Base-by-base conservation (phyloP, 495 filamentous ascomycete genomes). In the Margaritispora aquatica region DNA sequence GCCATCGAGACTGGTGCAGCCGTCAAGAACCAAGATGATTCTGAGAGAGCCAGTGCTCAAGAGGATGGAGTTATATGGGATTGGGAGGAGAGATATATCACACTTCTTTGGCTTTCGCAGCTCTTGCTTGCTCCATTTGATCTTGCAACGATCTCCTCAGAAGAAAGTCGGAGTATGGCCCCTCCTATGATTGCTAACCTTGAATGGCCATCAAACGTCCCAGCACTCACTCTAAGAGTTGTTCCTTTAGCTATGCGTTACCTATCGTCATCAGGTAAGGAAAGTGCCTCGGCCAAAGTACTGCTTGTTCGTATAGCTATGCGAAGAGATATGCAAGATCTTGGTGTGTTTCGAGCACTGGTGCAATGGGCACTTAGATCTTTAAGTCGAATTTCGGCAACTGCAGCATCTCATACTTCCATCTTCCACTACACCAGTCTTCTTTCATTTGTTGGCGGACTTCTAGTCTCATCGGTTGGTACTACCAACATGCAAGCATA, bases 121-220 rank as follows among this genome's bases (percentile, higher is more conserved):
- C 75, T 97, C 1, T 78, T 96, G 65, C 82, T 97, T n/a, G 88
- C 89, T 13, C 94, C 94, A 0, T 97, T 97, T 71, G 93, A 96
- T 64, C 76, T 99, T 53, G 77, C 84, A 20, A 89, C 87, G 8
- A 88, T 98, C 55, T 96, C 93, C 2, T 86, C 86, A 10, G 75
- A 72, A 34, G 70, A 74, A 3, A 64, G 68, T 0, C 73, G 71
- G 10, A 70, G 75, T n/a, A 65, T 69, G 46, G 59, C 68, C 19
- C 65, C 67, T 10, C 31, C 21, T 11, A 66, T 73, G 8, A 55
- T 61, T 1, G 57, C 68, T 3, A 74, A 74, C 10, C 70, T 85
- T 20, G 62, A 68, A 36, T 78, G 79, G 70, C 78, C 84, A 0
- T 23, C 55, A 3, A 66, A 81, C 24, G 72, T 90, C 11, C 91